Evolutionary conservation across 768 basidiomycete species (phyloP).

Genomic region (Suillus luteus): DNA sequence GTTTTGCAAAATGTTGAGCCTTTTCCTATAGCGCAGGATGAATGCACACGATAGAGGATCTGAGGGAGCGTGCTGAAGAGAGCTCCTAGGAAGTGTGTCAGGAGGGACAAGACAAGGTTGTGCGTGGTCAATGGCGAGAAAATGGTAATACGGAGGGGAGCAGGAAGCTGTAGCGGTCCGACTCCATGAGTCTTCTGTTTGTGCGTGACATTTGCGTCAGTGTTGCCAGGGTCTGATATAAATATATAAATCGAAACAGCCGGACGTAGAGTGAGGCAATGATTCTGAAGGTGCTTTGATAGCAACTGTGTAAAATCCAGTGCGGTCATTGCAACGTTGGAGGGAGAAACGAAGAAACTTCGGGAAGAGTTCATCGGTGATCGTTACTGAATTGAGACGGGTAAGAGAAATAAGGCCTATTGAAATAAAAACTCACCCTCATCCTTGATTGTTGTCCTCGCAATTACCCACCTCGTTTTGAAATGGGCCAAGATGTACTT

Average conservation of each 20-base stretch:
- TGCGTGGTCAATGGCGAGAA: slow-evolving; percentile 39
- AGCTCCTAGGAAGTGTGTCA: slow-evolving; percentile 46
- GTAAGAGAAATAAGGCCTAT: background rate
- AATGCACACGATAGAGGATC: slow-evolving; percentile 65
- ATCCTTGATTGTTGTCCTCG: slow-evolving; percentile 42
- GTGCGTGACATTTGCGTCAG: slow-evolving; percentile 32
- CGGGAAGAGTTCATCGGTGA: slow-evolving; percentile 68
- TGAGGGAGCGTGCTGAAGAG: slow-evolving; percentile 58
- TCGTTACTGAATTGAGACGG: slow-evolving; percentile 42
- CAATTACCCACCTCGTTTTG: slow-evolving; percentile 55
- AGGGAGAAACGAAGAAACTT: slow-evolving; percentile 76
- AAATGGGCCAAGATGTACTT: background rate
- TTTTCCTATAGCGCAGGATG: slow-evolving; percentile 59
- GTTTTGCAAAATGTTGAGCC: slow-evolving; percentile 55
- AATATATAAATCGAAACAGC: slow-evolving; percentile 45
- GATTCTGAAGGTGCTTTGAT: slow-evolving; percentile 52
- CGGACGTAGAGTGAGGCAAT: slow-evolving; percentile 35
- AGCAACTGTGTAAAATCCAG: slow-evolving; percentile 63
- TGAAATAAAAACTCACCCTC: slow-evolving; percentile 32
- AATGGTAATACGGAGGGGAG: slow-evolving; percentile 30
- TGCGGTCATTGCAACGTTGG: slow-evolving; percentile 73
- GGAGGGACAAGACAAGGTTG: slow-evolving; percentile 42
- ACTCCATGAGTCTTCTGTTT: background rate
- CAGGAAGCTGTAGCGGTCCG: slow-evolving; percentile 39
- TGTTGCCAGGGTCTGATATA: slow-evolving; percentile 34